phyloP scores from a whole-genome alignment of 2,329 filamentous ascomycete species.

The Paracamarosporium sp. region DNA sequence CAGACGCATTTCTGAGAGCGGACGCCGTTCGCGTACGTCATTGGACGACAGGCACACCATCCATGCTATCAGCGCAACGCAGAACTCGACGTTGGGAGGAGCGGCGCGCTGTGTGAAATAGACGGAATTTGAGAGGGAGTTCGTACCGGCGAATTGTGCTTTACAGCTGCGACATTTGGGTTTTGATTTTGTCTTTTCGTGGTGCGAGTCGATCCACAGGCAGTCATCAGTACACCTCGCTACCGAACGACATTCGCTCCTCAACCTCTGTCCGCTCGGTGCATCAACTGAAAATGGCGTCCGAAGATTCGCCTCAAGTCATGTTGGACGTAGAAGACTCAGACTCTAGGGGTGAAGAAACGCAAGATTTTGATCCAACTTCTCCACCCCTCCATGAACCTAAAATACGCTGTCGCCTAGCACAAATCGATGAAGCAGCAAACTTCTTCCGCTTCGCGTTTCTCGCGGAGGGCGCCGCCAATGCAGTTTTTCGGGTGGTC shows the following conservation, averaged over 20 bases:
- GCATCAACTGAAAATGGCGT: not conserved
- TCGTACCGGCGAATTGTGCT: not conserved
- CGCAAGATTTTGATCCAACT: not conserved
- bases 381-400: not conserved
- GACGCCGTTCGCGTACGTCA: not conserved
- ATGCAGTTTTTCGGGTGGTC: conserved; percentile 38
- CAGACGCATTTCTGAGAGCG: not conserved
- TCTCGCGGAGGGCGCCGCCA: conserved; percentile 44
- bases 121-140: not conserved
- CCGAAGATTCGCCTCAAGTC: not conserved
- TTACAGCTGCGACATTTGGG: not conserved
- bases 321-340: not conserved
- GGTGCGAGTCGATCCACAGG: not conserved
- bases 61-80: conserved; percentile 2
- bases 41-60: not conserved
- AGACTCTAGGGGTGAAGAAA: not conserved
- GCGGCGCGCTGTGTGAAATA: not conserved
- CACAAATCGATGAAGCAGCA: not conserved
- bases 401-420: not conserved
- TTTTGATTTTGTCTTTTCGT: not conserved
- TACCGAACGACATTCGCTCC: not conserved
- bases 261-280: not conserved
- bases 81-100: not conserved
- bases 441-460: conserved; percentile 23
- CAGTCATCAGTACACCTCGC: not conserved